A percentile compares a stretch with the other conserved stretches of the same genome.
These are phyloP conservation scores for Ogataea ganodermae DNA, from an alignment of 805 yeast species.

Conservation along the genomic window DNA sequence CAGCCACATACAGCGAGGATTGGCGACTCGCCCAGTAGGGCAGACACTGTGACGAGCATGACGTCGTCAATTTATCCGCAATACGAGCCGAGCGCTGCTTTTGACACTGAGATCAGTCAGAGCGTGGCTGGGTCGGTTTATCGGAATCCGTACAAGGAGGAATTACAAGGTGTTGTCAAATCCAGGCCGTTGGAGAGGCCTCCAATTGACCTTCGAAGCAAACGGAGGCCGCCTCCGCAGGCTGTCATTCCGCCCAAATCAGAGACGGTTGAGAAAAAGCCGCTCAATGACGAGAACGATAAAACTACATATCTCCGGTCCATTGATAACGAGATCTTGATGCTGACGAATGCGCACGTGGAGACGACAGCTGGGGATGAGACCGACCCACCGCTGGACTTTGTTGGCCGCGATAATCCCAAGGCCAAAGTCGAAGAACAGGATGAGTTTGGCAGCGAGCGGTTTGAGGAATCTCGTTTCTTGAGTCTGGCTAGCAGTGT, in stretches of 20 bases:
- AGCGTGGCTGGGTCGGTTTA: background rate
- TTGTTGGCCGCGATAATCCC: background rate
- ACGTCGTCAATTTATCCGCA: conserved; percentile 19
- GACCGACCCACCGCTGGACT: background rate
- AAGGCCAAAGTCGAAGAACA: background rate
- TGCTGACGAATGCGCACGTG: conserved; percentile 2
- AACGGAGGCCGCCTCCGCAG: conserved; percentile 23
- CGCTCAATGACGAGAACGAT: too few relatives aligned
- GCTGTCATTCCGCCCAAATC: background rate
- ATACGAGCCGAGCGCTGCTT: background rate
- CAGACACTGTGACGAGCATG: conserved; percentile 12
- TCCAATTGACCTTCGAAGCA: conserved; percentile 17
- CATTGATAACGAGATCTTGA: conserved; percentile 14
- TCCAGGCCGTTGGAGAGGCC: conserved; percentile 18
- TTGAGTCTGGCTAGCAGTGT: conserved; percentile 10
- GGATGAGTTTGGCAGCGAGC: background rate
- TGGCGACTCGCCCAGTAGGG: conserved; percentile 4
- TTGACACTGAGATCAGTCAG: background rate
- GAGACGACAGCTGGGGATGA: conserved; percentile 2
- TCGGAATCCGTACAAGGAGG: conserved; percentile 9
- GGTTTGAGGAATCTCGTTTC: conserved; percentile 9
- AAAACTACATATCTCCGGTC: background rate
- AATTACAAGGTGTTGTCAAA: background rate
- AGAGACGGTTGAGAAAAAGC: too few relatives aligned
- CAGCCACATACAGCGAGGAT: background rate